Conservation (phyloP, 2,329 filamentous ascomycete species). For the Xylariaceae sp. region DNA sequence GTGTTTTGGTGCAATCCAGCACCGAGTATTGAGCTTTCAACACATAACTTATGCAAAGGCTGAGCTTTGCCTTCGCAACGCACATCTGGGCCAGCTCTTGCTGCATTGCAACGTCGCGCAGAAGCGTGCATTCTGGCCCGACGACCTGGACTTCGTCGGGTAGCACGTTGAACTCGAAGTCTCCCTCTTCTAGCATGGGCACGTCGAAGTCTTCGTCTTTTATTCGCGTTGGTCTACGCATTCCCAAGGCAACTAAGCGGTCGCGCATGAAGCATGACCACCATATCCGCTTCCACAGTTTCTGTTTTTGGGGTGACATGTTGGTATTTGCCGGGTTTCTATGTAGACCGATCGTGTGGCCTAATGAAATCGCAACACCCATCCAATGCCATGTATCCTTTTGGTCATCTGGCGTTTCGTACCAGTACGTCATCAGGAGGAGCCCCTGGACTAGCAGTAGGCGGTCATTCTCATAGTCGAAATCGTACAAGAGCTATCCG, state of each 20-base stretch:
- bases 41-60: constrained; percentile 87
- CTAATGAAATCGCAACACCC: constrained; percentile 91
- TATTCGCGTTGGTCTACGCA: constrained; percentile 90
- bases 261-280: constrained; percentile 98
- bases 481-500: constrained; percentile 81
- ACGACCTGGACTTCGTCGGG: constrained; percentile 73
- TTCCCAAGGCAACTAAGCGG: constrained; percentile 88
- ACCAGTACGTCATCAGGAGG: constrained; percentile 95
- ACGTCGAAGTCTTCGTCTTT: constrained; percentile 95
- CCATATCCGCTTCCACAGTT: constrained; percentile 94
- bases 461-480: constrained; percentile 91
- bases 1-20: constrained; percentile 81
- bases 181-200: constrained; percentile 82
- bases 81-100: constrained; percentile 84
- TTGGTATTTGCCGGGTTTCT: constrained; percentile 80
- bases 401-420: constrained; percentile 94
- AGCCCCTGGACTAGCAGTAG: constrained; percentile 88
- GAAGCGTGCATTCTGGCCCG: constrained; percentile 71
- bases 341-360: constrained; percentile 91
- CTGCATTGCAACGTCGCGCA: constrained; percentile 76
- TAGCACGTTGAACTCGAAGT: constrained; percentile 80
- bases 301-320: constrained; percentile 76
- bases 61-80: constrained; percentile 89
- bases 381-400: constrained; percentile 99
- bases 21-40: constrained; percentile 92